Evolutionary conservation across 1,284 basidiomycete genomes (phyloP).

Genomic region (Ganoderma leucocontextum): DNA sequence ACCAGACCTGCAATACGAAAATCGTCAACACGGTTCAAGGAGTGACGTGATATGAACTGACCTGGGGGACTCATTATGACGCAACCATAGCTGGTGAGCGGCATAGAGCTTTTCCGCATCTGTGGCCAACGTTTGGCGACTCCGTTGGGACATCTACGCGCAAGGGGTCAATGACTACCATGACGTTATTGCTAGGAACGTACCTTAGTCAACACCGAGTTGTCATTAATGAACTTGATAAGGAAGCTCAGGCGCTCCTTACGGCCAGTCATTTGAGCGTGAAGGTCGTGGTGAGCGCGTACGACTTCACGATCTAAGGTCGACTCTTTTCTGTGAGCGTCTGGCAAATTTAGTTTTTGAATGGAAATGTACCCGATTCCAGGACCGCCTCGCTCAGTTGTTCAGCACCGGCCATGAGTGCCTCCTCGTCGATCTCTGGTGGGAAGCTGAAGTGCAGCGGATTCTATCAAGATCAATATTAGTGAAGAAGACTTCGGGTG

Average conservation of each 20-base stretch:
- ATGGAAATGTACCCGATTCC: slow-evolving; percentile 58
- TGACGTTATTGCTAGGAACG: slow-evolving; percentile 21
- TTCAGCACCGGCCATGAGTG: slow-evolving; percentile 82
- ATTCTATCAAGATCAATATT: slow-evolving; percentile 57
- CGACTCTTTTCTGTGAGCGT: neutral
- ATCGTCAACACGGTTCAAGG: neutral
- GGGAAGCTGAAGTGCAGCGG: slow-evolving; percentile 87
- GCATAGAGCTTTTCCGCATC: slow-evolving; percentile 92
- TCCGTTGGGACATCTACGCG: slow-evolving; percentile 79
- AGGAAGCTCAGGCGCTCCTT: slow-evolving; percentile 83
- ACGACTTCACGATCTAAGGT: slow-evolving; percentile 75
- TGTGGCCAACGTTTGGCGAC: slow-evolving; percentile 79
- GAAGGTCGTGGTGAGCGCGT: slow-evolving; percentile 81
- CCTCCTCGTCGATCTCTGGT: slow-evolving; percentile 80
- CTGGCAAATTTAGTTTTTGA: neutral
- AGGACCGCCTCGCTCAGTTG: slow-evolving; percentile 81
- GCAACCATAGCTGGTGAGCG: slow-evolving; percentile 84
- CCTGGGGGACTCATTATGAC: slow-evolving; percentile 79
- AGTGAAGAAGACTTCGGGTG: no score
- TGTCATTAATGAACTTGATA: slow-evolving; percentile 88
- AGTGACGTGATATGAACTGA: slow-evolving; percentile 44
- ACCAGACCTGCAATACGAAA: slow-evolving; percentile 41
- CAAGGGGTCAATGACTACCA: neutral
- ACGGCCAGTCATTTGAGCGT: slow-evolving; percentile 80
- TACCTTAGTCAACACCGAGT: slow-evolving; percentile 80